Evolutionary conservation across 345 rosid species (phyloP), one percentile per base, ranked within the genome.

Genomic region (Salix purpurea): DNA sequence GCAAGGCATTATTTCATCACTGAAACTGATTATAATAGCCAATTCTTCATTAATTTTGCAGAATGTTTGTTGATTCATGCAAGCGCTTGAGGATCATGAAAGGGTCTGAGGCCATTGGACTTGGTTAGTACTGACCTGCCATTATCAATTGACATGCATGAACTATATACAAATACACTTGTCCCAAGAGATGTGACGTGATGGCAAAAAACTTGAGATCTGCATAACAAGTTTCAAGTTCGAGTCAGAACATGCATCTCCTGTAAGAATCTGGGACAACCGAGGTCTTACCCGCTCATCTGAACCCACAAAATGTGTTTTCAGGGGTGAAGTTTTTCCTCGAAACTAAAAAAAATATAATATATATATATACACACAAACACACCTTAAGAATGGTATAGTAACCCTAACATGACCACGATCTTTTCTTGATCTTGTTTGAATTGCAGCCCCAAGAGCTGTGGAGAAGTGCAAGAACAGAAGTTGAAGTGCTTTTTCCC

Each of bases 381-480:
- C 36, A 34, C 36, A 34, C 13, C 44, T 40, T 40, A 11, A 40
- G 44, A 40, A 10, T 9, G 5, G 62, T n/a, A n/a, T 24, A 4
- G 62, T 58, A 12, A 56, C 12, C n/a, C 23, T 54, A 54, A 56
- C 61, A 56, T 56, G 5, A 58, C 0, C 42, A 39, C 1, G 42
- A 0, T 7, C 2, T 16, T 60, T 21, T 4, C 11, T 34, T 23
- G 14, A 9, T 23, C 18, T 3, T 36, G 37, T 52, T 24, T 8
- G 16, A 16, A 8, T 72, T 73, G 28, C 81, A 81, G 84, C 84
- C 14, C 84, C 84, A 0, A 81, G 84, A 77, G 81, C 84, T 30
- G 81, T 81, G 73, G 84, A 81, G 78, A 81, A 81, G 39, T 77
- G 79, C 81, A 81, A 74, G 81, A 81, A 74, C 87, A 89, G 97